Base-by-base conservation (phyloP, 1,284 basidiomycete species). In the Earliella scabrosa region DNA sequence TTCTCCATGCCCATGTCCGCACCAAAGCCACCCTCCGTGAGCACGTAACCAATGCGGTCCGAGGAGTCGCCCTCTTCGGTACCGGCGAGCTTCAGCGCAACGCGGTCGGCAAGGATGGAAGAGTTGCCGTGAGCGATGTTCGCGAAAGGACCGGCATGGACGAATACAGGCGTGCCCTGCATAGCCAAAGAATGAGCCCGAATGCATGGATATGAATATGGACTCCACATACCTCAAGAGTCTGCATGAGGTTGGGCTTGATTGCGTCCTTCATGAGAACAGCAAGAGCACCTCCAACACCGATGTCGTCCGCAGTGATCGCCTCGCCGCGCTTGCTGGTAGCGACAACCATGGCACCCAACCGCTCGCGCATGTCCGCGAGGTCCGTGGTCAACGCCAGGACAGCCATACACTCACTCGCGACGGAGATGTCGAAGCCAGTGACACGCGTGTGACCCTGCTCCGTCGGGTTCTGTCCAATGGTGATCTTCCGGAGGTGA, bases 81-180 rank as follows among this genome's bases (percentile, higher is more conserved):
- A 65, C 97, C 97, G 8, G 95, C 97, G 35, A 99, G 88, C 78
- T 99, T 99, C 67, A 99, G 84, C 38, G 97, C 97, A 53, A 99
- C 89, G 49, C 91, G 88, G 73, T 99, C 97, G 24, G 97, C 97
- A 46, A 99, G 85, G 74, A 99, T 98, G 44, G 96, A 98, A 14
- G 96, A 98, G 80, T 99, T 99, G 56, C 97, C 97, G 73, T 99
- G 97, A 3, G 97, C 97, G 68, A 99, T 99, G 81, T 99, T 99
- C 64, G 97, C 97, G 72, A 99, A 99, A 16, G 97, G 97, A 52
- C 97, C 97, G 9, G 97, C 97, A 74, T 99, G 97, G 7, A 99
- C 97, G 71, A 99, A 98, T 58, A 99, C 97, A 32, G 97, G 97
- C 1, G 97, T 99, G 48, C 97, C 97, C 85, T 88, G 58, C 9